A percentile compares a stretch with the other conserved stretches of the same genome.
Evolutionary conservation across 768 basidiomycete genomes (phyloP).

Genomic region (Tylopilus rubrobrunneus): DNA sequence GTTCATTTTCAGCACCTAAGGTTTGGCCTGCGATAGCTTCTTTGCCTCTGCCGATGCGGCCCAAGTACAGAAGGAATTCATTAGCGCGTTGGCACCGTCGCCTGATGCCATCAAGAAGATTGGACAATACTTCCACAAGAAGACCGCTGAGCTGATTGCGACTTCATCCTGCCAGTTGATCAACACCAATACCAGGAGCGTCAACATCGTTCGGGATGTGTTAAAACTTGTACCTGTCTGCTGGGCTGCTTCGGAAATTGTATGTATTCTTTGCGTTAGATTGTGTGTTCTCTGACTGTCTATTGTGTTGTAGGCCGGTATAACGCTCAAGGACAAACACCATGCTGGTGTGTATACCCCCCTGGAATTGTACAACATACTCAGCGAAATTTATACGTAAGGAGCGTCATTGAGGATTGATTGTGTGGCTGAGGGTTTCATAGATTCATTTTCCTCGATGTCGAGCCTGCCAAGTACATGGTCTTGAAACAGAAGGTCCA

Average conservation of each 20-base stretch:
- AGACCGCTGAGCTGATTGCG: conserved; percentile 55
- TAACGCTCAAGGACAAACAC: conserved; percentile 59
- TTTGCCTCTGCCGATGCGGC: conserved; percentile 45
- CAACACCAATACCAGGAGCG: conserved; percentile 46
- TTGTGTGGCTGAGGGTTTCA: neutral
- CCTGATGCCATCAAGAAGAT: conserved; percentile 48
- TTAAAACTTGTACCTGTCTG: conserved; percentile 59
- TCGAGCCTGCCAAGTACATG: conserved; percentile 57
- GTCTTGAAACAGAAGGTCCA: conserved; percentile 49
- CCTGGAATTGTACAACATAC: conserved; percentile 55
- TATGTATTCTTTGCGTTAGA: conserved; percentile 31
- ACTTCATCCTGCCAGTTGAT: conserved; percentile 53
- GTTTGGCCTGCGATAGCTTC: conserved; percentile 43
- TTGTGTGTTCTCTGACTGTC: neutral
- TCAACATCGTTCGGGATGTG: conserved; percentile 70
- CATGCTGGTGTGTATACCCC: conserved; percentile 61
- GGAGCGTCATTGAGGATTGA: neutral
- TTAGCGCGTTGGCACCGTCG: conserved; percentile 43
- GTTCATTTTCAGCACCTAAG: conserved; percentile 2
- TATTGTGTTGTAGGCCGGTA: conserved; percentile 51
- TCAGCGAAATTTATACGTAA: conserved; percentile 70
- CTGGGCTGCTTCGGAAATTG: conserved; percentile 70
- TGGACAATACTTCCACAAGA: conserved; percentile 61
- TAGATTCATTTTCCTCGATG: conserved; percentile 76
- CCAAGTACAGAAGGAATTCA: conserved; percentile 44